Conservation (phyloP, 148 eudicot genomes). For the Vaccinium myrtillus region DNA sequence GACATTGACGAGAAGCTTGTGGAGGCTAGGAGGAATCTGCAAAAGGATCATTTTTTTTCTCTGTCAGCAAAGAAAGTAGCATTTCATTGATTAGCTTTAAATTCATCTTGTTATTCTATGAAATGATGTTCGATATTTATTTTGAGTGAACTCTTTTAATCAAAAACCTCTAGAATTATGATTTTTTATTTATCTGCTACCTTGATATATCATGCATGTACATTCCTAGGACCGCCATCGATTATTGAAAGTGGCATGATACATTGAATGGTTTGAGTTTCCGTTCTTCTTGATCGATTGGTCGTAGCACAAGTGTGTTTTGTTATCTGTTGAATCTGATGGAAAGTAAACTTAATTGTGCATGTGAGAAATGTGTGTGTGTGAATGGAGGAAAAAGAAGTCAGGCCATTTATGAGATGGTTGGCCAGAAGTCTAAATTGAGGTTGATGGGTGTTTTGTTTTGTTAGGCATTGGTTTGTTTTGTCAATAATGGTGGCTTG, state of each 20-base stretch:
- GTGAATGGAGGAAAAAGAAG: no score
- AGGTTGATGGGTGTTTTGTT: no score
- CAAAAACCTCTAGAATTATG: neutral
- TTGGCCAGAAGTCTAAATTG: no score
- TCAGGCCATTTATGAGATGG: no score
- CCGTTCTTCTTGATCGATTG: neutral
- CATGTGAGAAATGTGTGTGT: no score
- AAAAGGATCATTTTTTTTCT: slow-evolving; percentile 32
- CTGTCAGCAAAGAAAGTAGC: no score
- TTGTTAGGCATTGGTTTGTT: no score
- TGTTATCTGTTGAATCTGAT: neutral
- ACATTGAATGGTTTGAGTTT: neutral
- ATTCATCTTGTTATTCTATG: neutral
- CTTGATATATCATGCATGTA: neutral
- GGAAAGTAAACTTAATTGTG: no score
- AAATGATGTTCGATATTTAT: neutral
- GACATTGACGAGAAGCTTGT: slow-evolving; percentile 67
- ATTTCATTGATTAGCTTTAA: neutral
- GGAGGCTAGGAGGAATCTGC: slow-evolving; percentile 58
- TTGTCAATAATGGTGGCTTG: no score
- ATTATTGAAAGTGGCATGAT: neutral
- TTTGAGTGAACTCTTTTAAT: neutral
- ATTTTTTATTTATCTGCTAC: neutral
- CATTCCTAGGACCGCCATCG: neutral
- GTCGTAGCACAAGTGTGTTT: neutral